Evolutionary conservation across 371 early-diverging fungal species (phyloP).

Genomic region (Mucor piriformis): DNA sequence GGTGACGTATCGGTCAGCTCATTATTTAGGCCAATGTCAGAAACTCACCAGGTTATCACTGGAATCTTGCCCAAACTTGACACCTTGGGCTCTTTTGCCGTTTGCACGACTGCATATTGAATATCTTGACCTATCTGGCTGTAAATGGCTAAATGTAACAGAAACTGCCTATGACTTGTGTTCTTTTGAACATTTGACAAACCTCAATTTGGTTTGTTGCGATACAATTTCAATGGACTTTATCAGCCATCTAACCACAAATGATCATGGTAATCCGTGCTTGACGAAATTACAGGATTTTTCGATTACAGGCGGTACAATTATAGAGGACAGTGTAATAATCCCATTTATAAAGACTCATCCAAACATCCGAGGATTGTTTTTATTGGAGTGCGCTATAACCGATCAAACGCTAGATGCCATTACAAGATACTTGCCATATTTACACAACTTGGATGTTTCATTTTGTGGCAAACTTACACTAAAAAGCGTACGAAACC

Average conservation of each 20-base stretch:
- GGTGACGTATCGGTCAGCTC: constrained; percentile 42
- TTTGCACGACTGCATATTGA: constrained; percentile 38
- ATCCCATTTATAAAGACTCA: constrained; percentile 41
- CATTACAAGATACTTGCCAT: constrained; percentile 27
- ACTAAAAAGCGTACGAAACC: constrained; percentile 28
- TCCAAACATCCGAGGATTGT: constrained; percentile 28
- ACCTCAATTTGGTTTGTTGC: constrained; percentile 46
- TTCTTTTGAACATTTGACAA: constrained; percentile 27
- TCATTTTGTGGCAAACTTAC: constrained; percentile 38
- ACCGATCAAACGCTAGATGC: constrained; percentile 38
- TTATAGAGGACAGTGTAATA: constrained; percentile 34
- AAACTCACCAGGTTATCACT: constrained; percentile 32
- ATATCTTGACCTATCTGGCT: constrained; percentile 41
- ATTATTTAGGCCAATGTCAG: constrained; percentile 35
- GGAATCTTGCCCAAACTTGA: constrained; percentile 29
- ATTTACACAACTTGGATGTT: constrained; percentile 37
- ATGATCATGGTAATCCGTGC: neutral
- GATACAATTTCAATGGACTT: constrained; percentile 25
- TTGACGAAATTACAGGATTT: constrained; percentile 36
- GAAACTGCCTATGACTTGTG: constrained; percentile 49
- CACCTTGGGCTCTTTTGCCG: constrained; percentile 36
- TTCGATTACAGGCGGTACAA: constrained; percentile 36
- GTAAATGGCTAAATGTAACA: constrained; percentile 42
- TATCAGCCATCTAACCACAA: constrained; percentile 14
- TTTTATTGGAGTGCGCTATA: constrained; percentile 42